These are phyloP conservation scores for Poa pratensis DNA, from an alignment of 176 grass and related monocot species.

Conservation along the genomic window DNA sequence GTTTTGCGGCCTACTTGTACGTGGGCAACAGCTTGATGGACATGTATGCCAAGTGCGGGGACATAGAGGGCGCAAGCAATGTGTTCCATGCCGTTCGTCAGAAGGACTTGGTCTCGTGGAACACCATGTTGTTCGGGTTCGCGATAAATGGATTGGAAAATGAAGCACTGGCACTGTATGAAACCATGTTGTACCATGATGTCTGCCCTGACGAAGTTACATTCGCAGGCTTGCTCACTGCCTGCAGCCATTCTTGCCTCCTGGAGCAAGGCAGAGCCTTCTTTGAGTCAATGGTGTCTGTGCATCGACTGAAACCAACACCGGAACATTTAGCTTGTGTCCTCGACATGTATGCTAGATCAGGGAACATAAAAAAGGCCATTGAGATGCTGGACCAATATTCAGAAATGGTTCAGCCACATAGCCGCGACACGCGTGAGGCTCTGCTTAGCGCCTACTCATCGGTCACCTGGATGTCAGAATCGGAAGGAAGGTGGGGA, in stretches of 20 bases:
- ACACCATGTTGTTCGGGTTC: constrained; percentile 64
- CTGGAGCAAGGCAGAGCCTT: constrained; percentile 51
- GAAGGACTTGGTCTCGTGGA: constrained; percentile 72
- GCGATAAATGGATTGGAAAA: constrained; percentile 53
- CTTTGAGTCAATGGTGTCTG: constrained; percentile 53
- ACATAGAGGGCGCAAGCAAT: constrained; percentile 36
- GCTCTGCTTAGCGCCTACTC: constrained; percentile 54
- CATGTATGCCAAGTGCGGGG: constrained; percentile 75
- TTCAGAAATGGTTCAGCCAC: background rate
- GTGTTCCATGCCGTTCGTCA: constrained; percentile 35
- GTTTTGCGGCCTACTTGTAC: constrained; percentile 54
- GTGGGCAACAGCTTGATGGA: constrained; percentile 69
- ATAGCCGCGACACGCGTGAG: constrained; percentile 18
- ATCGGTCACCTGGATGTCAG: background rate
- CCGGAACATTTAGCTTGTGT: constrained; percentile 59
- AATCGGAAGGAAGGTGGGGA: constrained; percentile 32
- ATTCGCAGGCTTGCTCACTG: constrained; percentile 56
- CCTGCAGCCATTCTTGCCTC: constrained; percentile 67
- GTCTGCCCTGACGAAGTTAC: constrained; percentile 57
- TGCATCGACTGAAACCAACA: constrained; percentile 49
- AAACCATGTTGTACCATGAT: constrained; percentile 38
- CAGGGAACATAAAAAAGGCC: constrained; percentile 41
- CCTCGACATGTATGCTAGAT: constrained; percentile 68
- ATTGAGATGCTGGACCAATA: constrained; percentile 20
- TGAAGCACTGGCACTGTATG: constrained; percentile 40